phyloP scores from a whole-genome alignment of 2,329 filamentous ascomycete genomes.

The Colletotrichum sp. region DNA sequence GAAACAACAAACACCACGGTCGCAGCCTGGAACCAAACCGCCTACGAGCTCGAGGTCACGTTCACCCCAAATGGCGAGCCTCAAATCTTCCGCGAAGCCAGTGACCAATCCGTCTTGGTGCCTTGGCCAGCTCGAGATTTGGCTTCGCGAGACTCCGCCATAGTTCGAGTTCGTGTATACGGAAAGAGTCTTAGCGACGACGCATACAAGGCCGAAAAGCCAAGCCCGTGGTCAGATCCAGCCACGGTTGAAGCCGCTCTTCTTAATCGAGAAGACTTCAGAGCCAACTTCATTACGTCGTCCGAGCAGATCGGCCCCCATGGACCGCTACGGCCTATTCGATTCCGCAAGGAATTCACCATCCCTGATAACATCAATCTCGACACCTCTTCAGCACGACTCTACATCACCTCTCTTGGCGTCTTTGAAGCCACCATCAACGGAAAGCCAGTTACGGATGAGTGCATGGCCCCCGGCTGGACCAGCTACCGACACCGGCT shows the following conservation, averaged over 20 bases:
- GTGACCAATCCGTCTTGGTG: constrained; percentile 20
- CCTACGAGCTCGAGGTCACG: constrained; percentile 22
- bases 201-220: neutral
- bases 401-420: constrained; percentile 41
- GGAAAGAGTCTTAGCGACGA: constrained; percentile 18
- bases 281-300: constrained; percentile 7
- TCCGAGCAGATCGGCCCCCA: neutral
- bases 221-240: neutral
- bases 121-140: constrained; percentile 27
- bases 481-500: constrained; percentile 47
- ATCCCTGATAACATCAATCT: neutral
- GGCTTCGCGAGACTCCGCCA: constrained; percentile 28
- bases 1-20: neutral
- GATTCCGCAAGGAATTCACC: constrained; percentile 1
- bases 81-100: neutral
- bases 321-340: constrained; percentile 4
- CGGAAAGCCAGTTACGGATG: constrained; percentile 32
- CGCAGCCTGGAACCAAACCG: constrained; percentile 15
- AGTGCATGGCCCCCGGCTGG: constrained; percentile 47
- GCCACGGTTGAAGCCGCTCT: constrained; percentile 6
- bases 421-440: constrained; percentile 44
- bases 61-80: neutral
- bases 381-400: constrained; percentile 22
- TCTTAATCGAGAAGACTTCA: neutral
- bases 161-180: constrained; percentile 31